Percentiles rank a stretch among this genome's conserved stretches.
Conservation (phyloP, 495 filamentous ascomycete species). For the Trichoderma erinaceum region DNA sequence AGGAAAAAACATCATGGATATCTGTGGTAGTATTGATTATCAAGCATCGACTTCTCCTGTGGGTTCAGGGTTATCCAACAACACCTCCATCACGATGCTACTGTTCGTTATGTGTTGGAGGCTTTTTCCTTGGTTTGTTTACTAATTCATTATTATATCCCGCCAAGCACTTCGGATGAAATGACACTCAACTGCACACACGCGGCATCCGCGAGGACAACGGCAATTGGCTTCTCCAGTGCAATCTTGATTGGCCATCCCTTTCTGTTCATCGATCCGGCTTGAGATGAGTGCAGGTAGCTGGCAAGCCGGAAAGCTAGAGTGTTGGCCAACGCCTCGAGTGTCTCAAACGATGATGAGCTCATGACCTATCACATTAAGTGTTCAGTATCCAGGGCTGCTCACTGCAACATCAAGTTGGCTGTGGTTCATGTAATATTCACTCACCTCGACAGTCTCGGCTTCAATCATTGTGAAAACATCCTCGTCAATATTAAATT, state of each 20-base stretch:
- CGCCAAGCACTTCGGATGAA: constrained; percentile 9
- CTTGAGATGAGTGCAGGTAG: constrained; percentile 19
- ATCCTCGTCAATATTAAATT: constrained; percentile 32
- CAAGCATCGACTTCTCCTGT: background rate
- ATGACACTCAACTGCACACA: constrained; percentile 39
- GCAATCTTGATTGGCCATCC: constrained; percentile 42
- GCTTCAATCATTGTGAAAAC: constrained; percentile 42
- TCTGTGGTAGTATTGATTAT: constrained; percentile 2
- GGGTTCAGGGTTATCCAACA: background rate
- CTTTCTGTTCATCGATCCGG: constrained; percentile 19
- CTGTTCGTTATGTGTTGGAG: background rate
- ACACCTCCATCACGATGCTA: background rate
- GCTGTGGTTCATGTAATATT: background rate
- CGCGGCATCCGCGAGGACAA: constrained; percentile 52
- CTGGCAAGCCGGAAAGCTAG: constrained; percentile 23
- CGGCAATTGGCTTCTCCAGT: constrained; percentile 54
- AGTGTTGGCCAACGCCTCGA: constrained; percentile 51
- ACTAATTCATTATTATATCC: background rate
- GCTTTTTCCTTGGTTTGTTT: background rate
- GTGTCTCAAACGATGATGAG: constrained; percentile 54
- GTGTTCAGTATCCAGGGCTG: constrained; percentile 5
- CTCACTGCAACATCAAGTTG: background rate
- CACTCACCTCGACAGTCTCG: constrained; percentile 45
- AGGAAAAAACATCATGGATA: background rate
- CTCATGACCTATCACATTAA: constrained; percentile 41